Conservation (phyloP, 2,329 filamentous ascomycete genomes). For the Chaetomium sp. region DNA sequence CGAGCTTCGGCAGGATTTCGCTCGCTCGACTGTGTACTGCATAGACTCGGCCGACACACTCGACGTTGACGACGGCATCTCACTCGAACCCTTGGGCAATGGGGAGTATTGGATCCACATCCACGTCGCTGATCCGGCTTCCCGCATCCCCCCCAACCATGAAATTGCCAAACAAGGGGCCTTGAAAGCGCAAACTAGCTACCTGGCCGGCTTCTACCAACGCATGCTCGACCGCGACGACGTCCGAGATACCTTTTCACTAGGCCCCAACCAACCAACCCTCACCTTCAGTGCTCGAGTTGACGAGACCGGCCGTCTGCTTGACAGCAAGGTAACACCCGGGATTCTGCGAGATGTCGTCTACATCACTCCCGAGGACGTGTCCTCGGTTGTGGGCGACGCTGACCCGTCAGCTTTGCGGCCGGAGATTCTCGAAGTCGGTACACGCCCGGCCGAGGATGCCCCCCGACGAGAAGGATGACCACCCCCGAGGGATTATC, state of each 20-base stretch:
- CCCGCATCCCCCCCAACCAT: conserved; percentile 63
- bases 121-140: conserved; percentile 78
- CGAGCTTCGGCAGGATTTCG: conserved; percentile 61
- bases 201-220: conserved; percentile 59
- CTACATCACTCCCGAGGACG: conserved; percentile 57
- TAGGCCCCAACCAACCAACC: conserved; percentile 53
- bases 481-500: conserved; percentile 47
- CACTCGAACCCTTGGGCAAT: conserved; percentile 61
- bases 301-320: conserved; percentile 53
- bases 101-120: conserved; percentile 73
- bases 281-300: conserved; percentile 66
- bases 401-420: conserved; percentile 33
- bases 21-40: conserved; percentile 64
- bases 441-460: conserved; percentile 34
- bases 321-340: conserved; percentile 58
- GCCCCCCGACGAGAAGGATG: conserved; percentile 48
- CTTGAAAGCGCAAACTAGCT: conserved; percentile 60
- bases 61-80: conserved; percentile 80
- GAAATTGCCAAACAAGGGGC: conserved; percentile 63
- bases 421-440: conserved; percentile 41
- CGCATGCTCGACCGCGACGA: conserved; percentile 60
- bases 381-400: conserved; percentile 49
- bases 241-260: conserved; percentile 56
- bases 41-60: conserved; percentile 68
- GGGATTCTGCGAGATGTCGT: conserved; percentile 57